Conservation (phyloP, 208 protist genomes). For the Strigomonas galati region DNA sequence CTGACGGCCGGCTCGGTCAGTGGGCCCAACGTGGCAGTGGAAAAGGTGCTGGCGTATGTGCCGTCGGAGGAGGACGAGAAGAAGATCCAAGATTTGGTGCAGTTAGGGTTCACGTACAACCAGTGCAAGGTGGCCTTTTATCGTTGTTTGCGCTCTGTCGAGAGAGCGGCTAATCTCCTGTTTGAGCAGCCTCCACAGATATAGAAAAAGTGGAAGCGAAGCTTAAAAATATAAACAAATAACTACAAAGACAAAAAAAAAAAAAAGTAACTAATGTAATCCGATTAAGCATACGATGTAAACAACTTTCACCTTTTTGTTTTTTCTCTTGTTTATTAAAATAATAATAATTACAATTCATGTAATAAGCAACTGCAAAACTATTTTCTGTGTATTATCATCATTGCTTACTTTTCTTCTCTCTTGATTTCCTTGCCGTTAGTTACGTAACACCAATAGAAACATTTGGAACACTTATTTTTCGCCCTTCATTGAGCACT, state of each 20-base stretch:
- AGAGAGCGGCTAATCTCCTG: slow-evolving; percentile 80
- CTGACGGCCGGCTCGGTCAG: slow-evolving; percentile 46
- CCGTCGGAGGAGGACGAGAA: slow-evolving; percentile 72
- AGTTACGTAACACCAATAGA: slow-evolving; percentile 2
- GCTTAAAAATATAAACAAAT: slow-evolving; percentile 4
- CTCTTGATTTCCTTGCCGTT: slow-evolving; percentile 14
- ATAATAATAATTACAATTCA: not conserved
- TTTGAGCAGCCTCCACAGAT: slow-evolving; percentile 85
- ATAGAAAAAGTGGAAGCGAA: slow-evolving; percentile 17
- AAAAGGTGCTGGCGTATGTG: slow-evolving; percentile 59
- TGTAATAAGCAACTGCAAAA: not conserved
- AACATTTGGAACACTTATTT: not conserved
- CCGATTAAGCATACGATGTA: not conserved
- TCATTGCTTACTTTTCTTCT: slow-evolving; percentile 13
- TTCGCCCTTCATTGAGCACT: too few species aligned
- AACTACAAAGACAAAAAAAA: not conserved
- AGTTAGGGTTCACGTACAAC: slow-evolving; percentile 81
- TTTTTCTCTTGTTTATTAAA: not conserved
- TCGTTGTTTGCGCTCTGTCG: slow-evolving; percentile 68
- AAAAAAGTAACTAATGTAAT: not conserved
- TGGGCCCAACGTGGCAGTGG: slow-evolving; percentile 50
- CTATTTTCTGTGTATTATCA: not conserved
- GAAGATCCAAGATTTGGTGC: slow-evolving; percentile 80
- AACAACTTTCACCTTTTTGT: not conserved
- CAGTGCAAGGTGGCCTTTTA: slow-evolving; percentile 86